Percentiles rank a stretch among this genome's conserved stretches.
Conservation (phyloP, 805 yeast species). For the Saccharomycopsis microspora region DNA sequence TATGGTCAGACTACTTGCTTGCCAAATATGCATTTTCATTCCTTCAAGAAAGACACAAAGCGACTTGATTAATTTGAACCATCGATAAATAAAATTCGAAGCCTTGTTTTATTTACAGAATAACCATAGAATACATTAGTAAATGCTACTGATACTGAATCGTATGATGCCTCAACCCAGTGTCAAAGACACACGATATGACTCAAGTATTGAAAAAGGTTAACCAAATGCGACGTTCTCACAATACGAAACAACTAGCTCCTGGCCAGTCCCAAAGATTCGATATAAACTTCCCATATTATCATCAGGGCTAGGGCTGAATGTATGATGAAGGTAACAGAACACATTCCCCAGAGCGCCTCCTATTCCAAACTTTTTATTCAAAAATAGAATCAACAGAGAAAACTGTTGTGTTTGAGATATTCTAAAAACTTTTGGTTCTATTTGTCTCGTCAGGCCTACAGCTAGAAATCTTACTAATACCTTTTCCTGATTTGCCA, state of each 20-base stretch:
- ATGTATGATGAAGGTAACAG: constrained; percentile 35
- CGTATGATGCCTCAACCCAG: too few relatives aligned
- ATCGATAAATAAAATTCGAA: too few relatives aligned
- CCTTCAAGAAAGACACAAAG: too few relatives aligned
- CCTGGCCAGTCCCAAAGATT: constrained; percentile 27
- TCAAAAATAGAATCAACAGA: constrained; percentile 34
- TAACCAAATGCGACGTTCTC: constrained; percentile 36
- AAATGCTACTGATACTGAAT: too few relatives aligned
- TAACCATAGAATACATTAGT: too few relatives aligned
- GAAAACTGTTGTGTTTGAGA: constrained; percentile 35
- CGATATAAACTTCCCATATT: constrained; percentile 27
- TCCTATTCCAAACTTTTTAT: constrained; percentile 26
- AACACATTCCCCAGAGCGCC: constrained; percentile 21
- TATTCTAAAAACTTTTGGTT: constrained; percentile 39
- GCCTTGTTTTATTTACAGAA: too few relatives aligned
- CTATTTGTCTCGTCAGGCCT: constrained; percentile 41
- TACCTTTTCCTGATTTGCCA: constrained; percentile 4
- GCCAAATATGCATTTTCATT: too few relatives aligned
- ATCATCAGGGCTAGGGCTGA: constrained; percentile 35
- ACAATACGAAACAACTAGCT: constrained; percentile 34
- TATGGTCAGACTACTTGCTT: too few relatives aligned
- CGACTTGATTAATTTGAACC: too few relatives aligned
- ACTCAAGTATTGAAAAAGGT: not conserved
- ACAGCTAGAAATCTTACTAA: constrained; percentile 40
- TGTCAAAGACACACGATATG: too few relatives aligned